These are phyloP conservation scores for Penicillium fimorum DNA, from an alignment of 495 filamentous ascomycete genomes.

Conservation along the genomic window DNA sequence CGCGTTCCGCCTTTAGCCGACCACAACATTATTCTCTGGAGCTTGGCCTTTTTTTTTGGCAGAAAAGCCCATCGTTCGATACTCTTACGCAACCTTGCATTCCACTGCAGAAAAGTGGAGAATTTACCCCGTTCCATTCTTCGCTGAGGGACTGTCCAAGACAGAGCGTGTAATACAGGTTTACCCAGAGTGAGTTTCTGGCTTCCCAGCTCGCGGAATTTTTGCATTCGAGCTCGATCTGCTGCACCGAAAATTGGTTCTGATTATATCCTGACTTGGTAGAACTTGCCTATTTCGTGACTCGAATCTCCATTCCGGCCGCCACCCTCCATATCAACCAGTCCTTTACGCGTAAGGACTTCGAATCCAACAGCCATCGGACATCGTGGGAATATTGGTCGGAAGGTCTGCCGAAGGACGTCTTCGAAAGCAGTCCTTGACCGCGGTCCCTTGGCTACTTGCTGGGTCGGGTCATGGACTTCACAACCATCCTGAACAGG, in stretches of 20 bases:
- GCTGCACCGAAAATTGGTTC: background rate
- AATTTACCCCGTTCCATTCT: conserved; percentile 12
- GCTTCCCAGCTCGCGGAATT: background rate
- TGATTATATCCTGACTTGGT: background rate
- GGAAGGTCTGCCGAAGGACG: conserved; percentile 21
- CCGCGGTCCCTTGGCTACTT: conserved; percentile 32
- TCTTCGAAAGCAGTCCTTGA: conserved; percentile 35
- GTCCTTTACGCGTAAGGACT: background rate
- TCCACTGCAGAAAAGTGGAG: conserved; percentile 20
- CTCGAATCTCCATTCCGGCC: background rate
- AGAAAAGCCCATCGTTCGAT: conserved; percentile 2
- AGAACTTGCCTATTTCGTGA: conserved; percentile 1
- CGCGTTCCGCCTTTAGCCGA: conserved; percentile 19
- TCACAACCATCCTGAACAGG: conserved; percentile 66
- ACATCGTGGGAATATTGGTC: background rate
- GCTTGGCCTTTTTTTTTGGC: background rate
- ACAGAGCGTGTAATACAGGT: conserved; percentile 1
- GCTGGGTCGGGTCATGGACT: conserved; percentile 60
- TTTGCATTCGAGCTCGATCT: background rate
- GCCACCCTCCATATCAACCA: background rate
- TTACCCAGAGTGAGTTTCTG: conserved; percentile 9
- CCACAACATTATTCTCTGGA: conserved; percentile 11
- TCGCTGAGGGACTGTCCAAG: conserved; percentile 5
- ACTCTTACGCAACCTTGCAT: conserved; percentile 17
- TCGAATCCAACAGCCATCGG: background rate